These are phyloP conservation scores for Fusarium pseudograminearum DNA, from an alignment of 2,329 filamentous ascomycete species.

Conservation along the genomic window DNA sequence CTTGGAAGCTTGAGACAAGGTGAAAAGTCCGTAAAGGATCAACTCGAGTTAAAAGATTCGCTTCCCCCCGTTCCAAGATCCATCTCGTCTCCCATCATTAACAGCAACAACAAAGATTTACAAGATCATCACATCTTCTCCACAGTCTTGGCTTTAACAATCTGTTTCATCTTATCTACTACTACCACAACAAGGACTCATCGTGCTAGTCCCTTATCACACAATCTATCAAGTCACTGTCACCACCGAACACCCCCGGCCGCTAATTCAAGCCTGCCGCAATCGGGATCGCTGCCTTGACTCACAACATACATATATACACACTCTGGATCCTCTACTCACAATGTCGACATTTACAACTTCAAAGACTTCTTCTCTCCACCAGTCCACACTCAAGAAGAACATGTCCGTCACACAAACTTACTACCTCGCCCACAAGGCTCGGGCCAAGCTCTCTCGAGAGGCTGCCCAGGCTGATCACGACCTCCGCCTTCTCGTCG, in stretches of 20 bases:
- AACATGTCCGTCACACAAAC: conserved; percentile 99
- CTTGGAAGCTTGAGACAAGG: conserved; percentile 35
- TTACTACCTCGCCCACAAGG: conserved; percentile 98
- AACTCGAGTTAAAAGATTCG: conserved; percentile 47
- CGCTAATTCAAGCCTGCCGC: conserved; percentile 46
- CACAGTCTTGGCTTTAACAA: conserved; percentile 6
- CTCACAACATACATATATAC: conserved; percentile 45
- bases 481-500: conserved; percentile 93
- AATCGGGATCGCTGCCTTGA: conserved; percentile 50
- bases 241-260: conserved; percentile 50
- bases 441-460: conserved; percentile 92
- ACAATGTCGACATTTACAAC: conserved; percentile 51
- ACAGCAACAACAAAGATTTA: conserved; percentile 30
- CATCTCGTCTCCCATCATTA: conserved; percentile 20
- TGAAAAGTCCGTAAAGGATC: conserved; percentile 43
- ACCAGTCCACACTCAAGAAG: conserved; percentile 67
- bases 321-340: conserved; percentile 38
- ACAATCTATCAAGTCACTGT: conserved; percentile 47
- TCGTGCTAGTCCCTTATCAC: conserved; percentile 44
- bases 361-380: conserved; percentile 47
- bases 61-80: conserved; percentile 34
- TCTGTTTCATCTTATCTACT: conserved; percentile 14
- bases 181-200: conserved; percentile 15
- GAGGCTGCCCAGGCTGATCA: conserved; percentile 93
- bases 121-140: conserved; percentile 29